Evolutionary conservation across 495 filamentous ascomycete genomes (phyloP), one percentile per base, ranked within the genome.

Genomic region (Rhypophila decipiens): DNA sequence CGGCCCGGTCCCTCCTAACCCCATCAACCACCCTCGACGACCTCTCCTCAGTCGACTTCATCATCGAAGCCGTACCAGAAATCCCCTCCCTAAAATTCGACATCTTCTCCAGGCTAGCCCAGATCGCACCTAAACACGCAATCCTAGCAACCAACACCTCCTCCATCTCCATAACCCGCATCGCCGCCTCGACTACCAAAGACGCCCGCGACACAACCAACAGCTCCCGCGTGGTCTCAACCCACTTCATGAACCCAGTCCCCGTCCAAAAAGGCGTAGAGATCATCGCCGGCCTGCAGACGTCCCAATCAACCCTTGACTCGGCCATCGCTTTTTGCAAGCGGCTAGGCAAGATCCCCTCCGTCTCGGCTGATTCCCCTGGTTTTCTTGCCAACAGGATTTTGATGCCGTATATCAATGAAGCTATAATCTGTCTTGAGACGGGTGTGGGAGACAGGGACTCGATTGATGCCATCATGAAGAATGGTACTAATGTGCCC

Each of bases 171-270:
- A 96, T 99, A 65, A 99, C 93, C 42, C 88, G 84, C 64, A 95
- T 99, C 55, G 93, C 93, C 24, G 86, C 87, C 18, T 79, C 93
- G 12, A 87, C 90, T 1, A 85, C 83, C 3, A 66, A 68, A 42
- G 78, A 90, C 59, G 84, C 88, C 0, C 90, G 65, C 8, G 86
- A 95, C 64, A 81, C 85, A 24, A 83, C 85, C 43, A 86, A 85
- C 23, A 81, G 88, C 39, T 89, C 88, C 22, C 83, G 94, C 34
- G 93, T 99, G 1, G 80, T 99, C 40, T 86, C 87, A 42, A 97
- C 94, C 39, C 93, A 99, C 67, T 99, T 99, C 70, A 99, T 99
- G 93, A 99, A 99, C 73, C 93, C 93, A 0, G 93, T 99, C 0
- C 94, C 93, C 1, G 69, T 99, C 3, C 94, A 96, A 61, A 96